phyloP scores from a whole-genome alignment of 345 rosid genomes.

The Sisymbrium altissimum region DNA sequence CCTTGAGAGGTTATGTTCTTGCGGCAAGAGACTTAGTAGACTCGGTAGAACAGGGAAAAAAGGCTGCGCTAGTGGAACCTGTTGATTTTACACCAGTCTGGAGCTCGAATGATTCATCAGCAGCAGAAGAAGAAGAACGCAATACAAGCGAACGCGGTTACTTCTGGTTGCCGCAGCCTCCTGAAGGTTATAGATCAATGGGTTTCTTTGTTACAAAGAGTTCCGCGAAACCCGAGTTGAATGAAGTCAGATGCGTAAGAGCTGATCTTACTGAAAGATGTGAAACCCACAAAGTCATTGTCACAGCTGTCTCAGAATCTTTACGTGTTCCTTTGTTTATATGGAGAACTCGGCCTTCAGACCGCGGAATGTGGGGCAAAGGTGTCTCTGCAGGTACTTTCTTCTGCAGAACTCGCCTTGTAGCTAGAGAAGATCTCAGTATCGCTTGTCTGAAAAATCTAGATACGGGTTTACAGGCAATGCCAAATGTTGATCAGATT shows the following conservation, averaged over 20 bases:
- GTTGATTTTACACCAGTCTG: slow-evolving; percentile 59
- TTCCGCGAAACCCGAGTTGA: slow-evolving; percentile 53
- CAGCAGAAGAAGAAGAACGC: slow-evolving; percentile 34
- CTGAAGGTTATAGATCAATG: slow-evolving; percentile 62
- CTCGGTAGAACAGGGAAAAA: slow-evolving; percentile 14
- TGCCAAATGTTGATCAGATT: slow-evolving; percentile 75
- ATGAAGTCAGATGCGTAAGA: slow-evolving; percentile 73
- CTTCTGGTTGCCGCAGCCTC: slow-evolving; percentile 82
- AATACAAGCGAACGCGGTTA: too few relatives aligned
- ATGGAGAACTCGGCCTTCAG: slow-evolving; percentile 62
- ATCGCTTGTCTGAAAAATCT: slow-evolving; percentile 65
- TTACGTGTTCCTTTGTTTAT: slow-evolving; percentile 47
- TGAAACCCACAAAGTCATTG: slow-evolving; percentile 43
- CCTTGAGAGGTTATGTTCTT: slow-evolving; percentile 66
- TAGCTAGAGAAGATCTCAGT: slow-evolving; percentile 37
- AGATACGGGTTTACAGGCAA: slow-evolving; percentile 51
- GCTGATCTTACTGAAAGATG: slow-evolving; percentile 69
- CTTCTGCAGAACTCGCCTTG: slow-evolving; percentile 50
- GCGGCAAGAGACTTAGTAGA: slow-evolving; percentile 49
- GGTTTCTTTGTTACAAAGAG: slow-evolving; percentile 65
- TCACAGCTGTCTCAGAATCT: slow-evolving; percentile 37
- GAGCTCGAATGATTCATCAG: slow-evolving; percentile 55
- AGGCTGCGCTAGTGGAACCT: slow-evolving; percentile 61
- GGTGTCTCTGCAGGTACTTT: slow-evolving; percentile 79
- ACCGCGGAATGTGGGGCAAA: slow-evolving; percentile 60